A percentile compares a stretch with the other conserved stretches of the same genome.
These are phyloP conservation scores for Venturia pyrina DNA, from an alignment of 2,329 filamentous ascomycete species.

Conservation along the genomic window DNA sequence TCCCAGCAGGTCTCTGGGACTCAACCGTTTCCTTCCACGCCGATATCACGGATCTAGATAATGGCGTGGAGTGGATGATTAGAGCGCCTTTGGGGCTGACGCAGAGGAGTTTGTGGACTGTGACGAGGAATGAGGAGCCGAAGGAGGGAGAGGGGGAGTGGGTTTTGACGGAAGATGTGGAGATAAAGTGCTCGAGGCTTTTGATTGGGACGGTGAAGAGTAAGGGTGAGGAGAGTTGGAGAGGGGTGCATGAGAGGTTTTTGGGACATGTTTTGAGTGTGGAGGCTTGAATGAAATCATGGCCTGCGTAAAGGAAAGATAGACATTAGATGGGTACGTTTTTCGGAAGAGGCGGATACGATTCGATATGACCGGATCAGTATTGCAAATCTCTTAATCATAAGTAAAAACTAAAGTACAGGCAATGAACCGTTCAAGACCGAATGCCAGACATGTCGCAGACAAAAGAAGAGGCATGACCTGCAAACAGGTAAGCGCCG, in stretches of 20 bases:
- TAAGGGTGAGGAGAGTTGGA: slow-evolving; percentile 28
- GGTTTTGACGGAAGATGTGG: slow-evolving; percentile 27
- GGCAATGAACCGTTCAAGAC: neutral
- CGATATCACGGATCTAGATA: slow-evolving; percentile 23
- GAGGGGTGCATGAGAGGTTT: slow-evolving; percentile 23
- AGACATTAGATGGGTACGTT: neutral
- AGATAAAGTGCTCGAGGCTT: slow-evolving; percentile 25
- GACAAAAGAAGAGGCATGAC: neutral
- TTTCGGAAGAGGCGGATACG: neutral
- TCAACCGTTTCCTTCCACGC: slow-evolving; percentile 26
- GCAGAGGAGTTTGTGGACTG: slow-evolving; percentile 24
- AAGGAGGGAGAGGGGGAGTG: slow-evolving; percentile 18
- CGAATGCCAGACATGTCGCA: neutral
- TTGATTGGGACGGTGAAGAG: slow-evolving; percentile 26
- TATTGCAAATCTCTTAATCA: neutral
- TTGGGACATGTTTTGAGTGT: slow-evolving; percentile 14
- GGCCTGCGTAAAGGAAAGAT: neutral
- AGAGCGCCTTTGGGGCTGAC: slow-evolving; percentile 25
- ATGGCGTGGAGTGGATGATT: slow-evolving; percentile 26
- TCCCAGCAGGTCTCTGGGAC: slow-evolving; percentile 27
- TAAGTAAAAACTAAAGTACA: neutral
- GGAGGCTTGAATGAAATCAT: neutral
- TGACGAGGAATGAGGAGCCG: slow-evolving; percentile 17
- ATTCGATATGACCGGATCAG: neutral
- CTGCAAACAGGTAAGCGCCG: too few species aligned